Conservation (phyloP, 176 grass and related monocot species). For the Leersia perrieri region DNA sequence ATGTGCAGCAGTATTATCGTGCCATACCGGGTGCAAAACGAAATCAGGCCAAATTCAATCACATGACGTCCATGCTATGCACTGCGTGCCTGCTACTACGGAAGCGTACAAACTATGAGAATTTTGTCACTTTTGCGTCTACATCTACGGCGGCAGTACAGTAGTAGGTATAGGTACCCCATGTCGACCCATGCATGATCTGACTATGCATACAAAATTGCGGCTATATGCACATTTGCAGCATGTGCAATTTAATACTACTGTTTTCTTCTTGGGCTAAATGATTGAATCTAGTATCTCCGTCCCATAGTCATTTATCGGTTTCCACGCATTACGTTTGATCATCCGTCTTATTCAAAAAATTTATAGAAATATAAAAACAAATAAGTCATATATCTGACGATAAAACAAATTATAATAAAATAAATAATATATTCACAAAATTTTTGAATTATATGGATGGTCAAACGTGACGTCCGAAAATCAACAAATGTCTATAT, state of each 20-base stretch:
- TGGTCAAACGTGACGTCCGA: too few relatives aligned
- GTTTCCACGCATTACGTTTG: too few relatives aligned
- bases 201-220: background rate
- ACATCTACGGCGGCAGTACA: background rate
- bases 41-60: conserved; percentile 4
- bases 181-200: conserved; percentile 32
- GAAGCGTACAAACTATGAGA: conserved; percentile 31
- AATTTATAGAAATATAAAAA: too few relatives aligned
- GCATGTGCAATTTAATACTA: background rate
- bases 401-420: too few relatives aligned
- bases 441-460: too few relatives aligned
- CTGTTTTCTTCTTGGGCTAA: background rate
- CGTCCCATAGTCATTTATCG: too few relatives aligned
- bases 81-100: conserved; percentile 3
- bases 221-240: background rate
- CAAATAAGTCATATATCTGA: too few relatives aligned
- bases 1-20: conserved; percentile 16
- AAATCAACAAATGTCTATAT: too few relatives aligned
- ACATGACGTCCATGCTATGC: conserved; percentile 18
- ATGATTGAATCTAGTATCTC: background rate
- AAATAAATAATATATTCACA: too few relatives aligned
- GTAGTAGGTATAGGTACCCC: background rate
- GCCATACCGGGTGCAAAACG: conserved; percentile 41
- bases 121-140: conserved; percentile 31
- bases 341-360: too few relatives aligned